phyloP scores from a whole-genome alignment of 305 asterid species.

The Rubia occidens region DNA sequence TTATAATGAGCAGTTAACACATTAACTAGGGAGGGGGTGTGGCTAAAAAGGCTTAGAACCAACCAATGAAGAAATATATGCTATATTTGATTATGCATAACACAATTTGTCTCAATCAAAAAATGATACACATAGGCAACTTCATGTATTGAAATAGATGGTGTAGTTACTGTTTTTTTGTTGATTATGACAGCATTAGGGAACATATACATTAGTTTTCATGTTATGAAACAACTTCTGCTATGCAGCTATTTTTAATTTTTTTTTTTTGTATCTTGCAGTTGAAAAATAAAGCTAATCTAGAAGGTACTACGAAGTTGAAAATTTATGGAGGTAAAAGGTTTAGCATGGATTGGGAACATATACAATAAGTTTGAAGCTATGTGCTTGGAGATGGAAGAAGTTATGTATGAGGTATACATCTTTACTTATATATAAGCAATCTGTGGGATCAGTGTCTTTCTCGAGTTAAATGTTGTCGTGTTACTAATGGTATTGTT shows the following conservation, averaged over 20 bases:
- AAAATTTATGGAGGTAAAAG: constrained; percentile 52
- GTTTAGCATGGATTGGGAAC: constrained; percentile 70
- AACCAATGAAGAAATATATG: no score
- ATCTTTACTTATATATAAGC: neutral
- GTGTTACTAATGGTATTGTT: neutral
- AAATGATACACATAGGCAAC: neutral
- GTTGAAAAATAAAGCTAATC: neutral
- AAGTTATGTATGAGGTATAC: constrained; percentile 64
- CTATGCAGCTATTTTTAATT: neutral
- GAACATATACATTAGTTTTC: neutral
- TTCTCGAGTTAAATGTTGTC: neutral
- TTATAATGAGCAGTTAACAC: neutral
- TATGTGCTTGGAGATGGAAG: constrained; percentile 80
- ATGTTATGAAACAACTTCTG: neutral
- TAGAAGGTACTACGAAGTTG: neutral
- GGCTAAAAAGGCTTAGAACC: neutral
- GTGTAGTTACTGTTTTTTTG: neutral
- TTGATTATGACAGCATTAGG: neutral
- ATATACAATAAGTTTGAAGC: constrained; percentile 65
- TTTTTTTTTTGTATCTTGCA: constrained; percentile 1
- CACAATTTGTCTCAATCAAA: neutral
- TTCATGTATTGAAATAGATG: neutral
- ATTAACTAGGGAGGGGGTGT: neutral
- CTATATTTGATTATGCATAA: neutral
- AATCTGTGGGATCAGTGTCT: neutral